Conservation (phyloP, 2,329 filamentous ascomycete species). For the Iodosphaeria phyllophila region DNA sequence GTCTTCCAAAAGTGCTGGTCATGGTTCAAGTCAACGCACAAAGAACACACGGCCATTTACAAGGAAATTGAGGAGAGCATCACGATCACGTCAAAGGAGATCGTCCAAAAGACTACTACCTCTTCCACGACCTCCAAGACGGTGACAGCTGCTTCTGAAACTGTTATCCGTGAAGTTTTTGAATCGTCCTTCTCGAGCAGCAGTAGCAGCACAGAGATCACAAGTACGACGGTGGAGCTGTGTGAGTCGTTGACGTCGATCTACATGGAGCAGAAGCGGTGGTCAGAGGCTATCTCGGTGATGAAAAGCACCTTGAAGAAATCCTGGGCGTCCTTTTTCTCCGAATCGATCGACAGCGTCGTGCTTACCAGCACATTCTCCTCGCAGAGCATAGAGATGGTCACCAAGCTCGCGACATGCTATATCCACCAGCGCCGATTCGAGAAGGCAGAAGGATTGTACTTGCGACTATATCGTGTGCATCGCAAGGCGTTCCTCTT, state of each 20-base stretch:
- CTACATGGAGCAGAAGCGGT: conserved; percentile 26
- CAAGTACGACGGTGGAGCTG: too few relatives aligned
- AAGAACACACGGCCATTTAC: conserved; percentile 13
- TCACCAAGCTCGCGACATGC: conserved; percentile 24
- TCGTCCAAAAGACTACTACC: conserved; percentile 16
- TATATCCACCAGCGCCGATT: conserved; percentile 19
- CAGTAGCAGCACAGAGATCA: conserved; percentile 18
- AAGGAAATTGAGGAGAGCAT: conserved; percentile 23
- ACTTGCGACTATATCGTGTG: conserved; percentile 3
- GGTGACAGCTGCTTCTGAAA: conserved; percentile 19
- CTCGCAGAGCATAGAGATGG: conserved; percentile 25
- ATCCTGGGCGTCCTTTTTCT: conserved; percentile 26
- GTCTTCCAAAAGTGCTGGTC: conserved; percentile 23
- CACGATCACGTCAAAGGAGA: conserved; percentile 19
- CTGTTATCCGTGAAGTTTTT: conserved; percentile 22
- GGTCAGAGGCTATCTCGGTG: conserved; percentile 24
- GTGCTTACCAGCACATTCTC: conserved; percentile 20
- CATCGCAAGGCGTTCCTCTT: conserved; percentile 1
- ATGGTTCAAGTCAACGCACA: conserved; percentile 18
- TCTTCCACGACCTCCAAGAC: conserved; percentile 11
- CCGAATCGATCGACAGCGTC: too few relatives aligned
- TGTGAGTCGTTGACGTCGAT: conserved; percentile 18
- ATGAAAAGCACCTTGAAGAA: conserved; percentile 23
- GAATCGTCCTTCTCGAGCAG: conserved; percentile 19
- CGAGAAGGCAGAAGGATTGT: conserved; percentile 17